Base-by-base conservation (phyloP, 306 rosid species). In the Amphicarpaea edgeworthii region DNA sequence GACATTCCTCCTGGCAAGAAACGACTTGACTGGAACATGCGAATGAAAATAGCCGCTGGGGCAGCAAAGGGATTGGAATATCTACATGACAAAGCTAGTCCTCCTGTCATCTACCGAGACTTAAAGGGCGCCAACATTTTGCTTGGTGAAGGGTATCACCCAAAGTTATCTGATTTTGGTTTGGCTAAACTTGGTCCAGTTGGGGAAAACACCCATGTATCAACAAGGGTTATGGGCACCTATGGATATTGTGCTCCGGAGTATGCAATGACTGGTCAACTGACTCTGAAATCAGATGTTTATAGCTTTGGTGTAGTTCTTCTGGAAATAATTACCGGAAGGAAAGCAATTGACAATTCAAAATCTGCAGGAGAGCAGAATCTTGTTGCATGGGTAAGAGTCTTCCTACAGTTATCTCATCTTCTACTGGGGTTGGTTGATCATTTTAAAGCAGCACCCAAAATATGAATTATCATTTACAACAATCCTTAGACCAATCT, bases 161-260 rank as follows among this genome's bases (percentile, higher is more conserved):
- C 98, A 15, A 92, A 92, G 83, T 86, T 95, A 71, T 95, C 98
- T 75, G 98, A 92, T 84, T 95, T 95, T 80, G 97, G 98, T 54
- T 83, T 95, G 85, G 98, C 98, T 43, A 95, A 92, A 76, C 89
- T 95, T 6, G 98, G 98, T 41, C 98, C 98, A 12, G 97, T 95
- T 28, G 98, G 98, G 40, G 98, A 95, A 41, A 90, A 95, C 86
- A 92, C 97, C 26, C 97, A 94, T 80, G 98, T 94, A 16, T 94
- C 97, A 28, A 95, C 98, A 5, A 87, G 98, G 84, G 97, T 95
- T 49, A 95, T 92, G 98, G 98, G 98, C 5, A 95, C 98, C 32
- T 95, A 95, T 41, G 97, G 98, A 73, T 95, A 95, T 83, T 95
- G 98, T 84, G 97, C 98, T 71, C 98, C 97, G 0, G 98, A 92